Base-by-base conservation (phyloP, 108 stramenopile species). In the Pelagomonas calceolata region DNA sequence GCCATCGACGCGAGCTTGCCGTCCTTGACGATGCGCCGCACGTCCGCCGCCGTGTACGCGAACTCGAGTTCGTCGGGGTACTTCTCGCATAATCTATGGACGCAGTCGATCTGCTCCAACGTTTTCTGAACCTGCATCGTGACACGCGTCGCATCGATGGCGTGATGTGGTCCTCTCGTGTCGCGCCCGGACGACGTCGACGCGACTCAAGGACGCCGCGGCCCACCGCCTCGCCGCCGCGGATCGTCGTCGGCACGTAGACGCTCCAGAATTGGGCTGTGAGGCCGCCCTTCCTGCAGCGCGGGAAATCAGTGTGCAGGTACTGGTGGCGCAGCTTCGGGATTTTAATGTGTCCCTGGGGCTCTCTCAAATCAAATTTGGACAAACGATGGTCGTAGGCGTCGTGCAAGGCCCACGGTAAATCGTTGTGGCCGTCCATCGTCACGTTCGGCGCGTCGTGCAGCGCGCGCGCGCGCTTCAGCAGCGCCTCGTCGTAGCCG, bases 291-390 rank as follows among this genome's bases (percentile, higher is more conserved):
- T 74, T 44, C 34, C 30, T 36, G 34, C 67, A n/a, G 31, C 73
- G 34, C 32, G 73, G 73, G 60, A 74, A 66, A 65, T 74, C 73
- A 10, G 66, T 74, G 68, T 74, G 73, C 15, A 74, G 67, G 51
- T 26, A 60, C 51, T 12, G 51, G 21, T 60, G 51, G 21, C 51
- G 51, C 7, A 60, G 51, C 51, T 4, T 26, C 51, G 21, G 51
- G 51, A 17, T 26, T 17, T 60, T 17, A 17, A 60, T 26, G 21
- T 17, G 21, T 26, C 29, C 51, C 21, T 60, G 51, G 21, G 51
- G 51, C 51, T 16, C 51, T 26, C 51, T 17, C 51, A 60, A 26
- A 26, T 60, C 51, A 17, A 60, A 17, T 26, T 60, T 60, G 21
- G 18, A 17, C 21, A 60, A 26, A 17, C 21, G 21, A 60, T 60